Base-by-base conservation (phyloP, 257 asterid species). In the Handroanthus guayacan region DNA sequence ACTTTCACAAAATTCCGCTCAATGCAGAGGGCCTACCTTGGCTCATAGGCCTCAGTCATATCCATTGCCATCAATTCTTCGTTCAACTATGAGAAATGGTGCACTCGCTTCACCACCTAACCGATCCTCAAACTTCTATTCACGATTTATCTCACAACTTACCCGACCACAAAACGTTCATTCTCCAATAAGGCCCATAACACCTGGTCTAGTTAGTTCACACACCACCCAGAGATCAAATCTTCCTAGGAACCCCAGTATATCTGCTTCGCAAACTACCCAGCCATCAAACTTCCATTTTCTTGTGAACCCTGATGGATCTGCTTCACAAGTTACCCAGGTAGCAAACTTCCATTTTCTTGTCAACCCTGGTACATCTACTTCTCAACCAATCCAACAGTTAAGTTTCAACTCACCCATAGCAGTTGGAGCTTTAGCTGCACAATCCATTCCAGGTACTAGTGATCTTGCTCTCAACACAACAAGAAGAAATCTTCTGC, bases 371-470 rank as follows among this genome's bases (percentile, higher is more conserved):
- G 45, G 65, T 72, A 47, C 43, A 44, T 54, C 69, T 64, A 55
- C 66, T 8, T 57, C 58, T 3, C 75, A 60, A 9, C 62, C 72
- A 17, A 20, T 57, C 41, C 47, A 45, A 16, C 65, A 41, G 54
- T 76, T 67, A 8, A 76, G 58, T 31, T 48, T 47, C 45, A 11
- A 6, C 47, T 20, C 72, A 77, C 66, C 60, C 50, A 11, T 54
- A 65, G 45, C 18, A 44, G 10, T 58, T 31, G 48, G 45, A 44
- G 13, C n/a, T 54, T 61, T 13, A 64, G 51, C 69, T 34, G 52
- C 67, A 72, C 64, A 52, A 39, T 69, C 71, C 4, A 38, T 73
- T 65, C 62, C 76, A 74, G 83, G 80, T 62, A 69, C 62, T 10
- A 52, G 64, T 36, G 52, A 18, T 69, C 38, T 36, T 18, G 54